Evolutionary conservation across 306 rosid genomes (phyloP), one percentile per base, ranked within the genome.

Genomic region (Medicago arabica): DNA sequence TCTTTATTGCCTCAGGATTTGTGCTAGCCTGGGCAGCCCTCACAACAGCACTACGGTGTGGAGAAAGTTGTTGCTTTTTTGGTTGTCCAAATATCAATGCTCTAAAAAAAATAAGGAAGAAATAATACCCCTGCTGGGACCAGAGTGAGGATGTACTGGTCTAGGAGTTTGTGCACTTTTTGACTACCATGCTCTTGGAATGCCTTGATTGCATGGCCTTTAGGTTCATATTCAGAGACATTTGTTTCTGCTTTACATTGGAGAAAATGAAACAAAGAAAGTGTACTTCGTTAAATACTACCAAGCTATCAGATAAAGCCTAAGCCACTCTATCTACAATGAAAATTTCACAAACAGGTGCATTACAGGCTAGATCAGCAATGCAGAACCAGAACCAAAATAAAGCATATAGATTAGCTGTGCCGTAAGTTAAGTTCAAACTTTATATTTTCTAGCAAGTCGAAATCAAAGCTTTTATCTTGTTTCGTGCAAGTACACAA

Each of bases 81-180:
- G 1, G 28, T 23, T 23, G 28, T 1, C 28, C 3, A 23, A 23
- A 23, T 23, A 23, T 23, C 28, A 23, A 23, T 23, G 28, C 28
- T 23, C 23, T 21, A 1, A 23, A 67, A 82, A 80, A 25, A 41
- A 46, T 61, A 19, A 14, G 77, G 72, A 72, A 68, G 67, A 64
- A 47, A 43, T 34, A 39, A 75, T 88, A 93, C 98, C 87, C 92
- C 93, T 55, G 69, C 80, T 58, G 49, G 80, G 41, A 72, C 72
- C 62, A 94, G 90, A 76, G 86, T 65, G 83, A 74, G 41, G 72
- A 75, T 81, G 83, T 87, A 94, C 68, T 86, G 80, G 58, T 89
- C 84, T 31, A 91, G 84, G 78, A 88, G 88, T 77, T 83, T 83
- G 16, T 75, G 78, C 51, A 86, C 75, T 60, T 78, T 68, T 77